Evolutionary conservation across 495 filamentous ascomycete genomes (phyloP), one percentile per base, ranked within the genome.

Genomic region (Beverwykella pulmonaria): DNA sequence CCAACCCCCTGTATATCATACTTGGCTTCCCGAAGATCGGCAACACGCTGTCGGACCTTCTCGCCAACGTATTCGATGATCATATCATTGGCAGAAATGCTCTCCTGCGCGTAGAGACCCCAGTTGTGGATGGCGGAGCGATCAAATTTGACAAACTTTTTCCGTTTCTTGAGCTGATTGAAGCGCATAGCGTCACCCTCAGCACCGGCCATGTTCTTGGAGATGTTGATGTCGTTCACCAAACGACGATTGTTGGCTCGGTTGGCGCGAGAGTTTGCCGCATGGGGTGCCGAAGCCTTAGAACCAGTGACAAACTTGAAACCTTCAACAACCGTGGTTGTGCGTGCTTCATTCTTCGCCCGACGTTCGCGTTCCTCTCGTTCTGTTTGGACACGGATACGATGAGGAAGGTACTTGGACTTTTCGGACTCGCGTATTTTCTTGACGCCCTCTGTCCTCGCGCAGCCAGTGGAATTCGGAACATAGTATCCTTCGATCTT

Each of bases 11-110:
- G 96, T 81, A 94, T 93, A 66, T 96, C 83, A 75, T 99, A 99
- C 59, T 88, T 85, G 52, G 86, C 82, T 80, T 99, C 94, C 54
- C 94, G 87, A 78, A 98, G 87, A 69, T 99, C 93, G 2, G 94
- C 93, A 65, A 99, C 93, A 74, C 93, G 90, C 77, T 98, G 94
- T 53, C 94, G 87, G 14, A 99, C 92, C 73, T 94, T 95, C 77
- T 99, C 95, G 59, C 94, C 94, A 19, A 99, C 94, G 75, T 99
- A 99, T 79, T 99, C 94, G 74, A 99, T 99, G 73, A 99, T 99
- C 92, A 99, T 97, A 76, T 99, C 94, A 75, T 97, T 96, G 69
- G 92, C 92, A 29, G 91, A 83, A 63, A 99, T 99, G 71, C 96
- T 93, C 77, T 98, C 93, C 82, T 97, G 92, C 7, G 94, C 92